Evolutionary conservation across 1,284 basidiomycete genomes (phyloP).

Genomic region (Pulchroboletus neoregius): DNA sequence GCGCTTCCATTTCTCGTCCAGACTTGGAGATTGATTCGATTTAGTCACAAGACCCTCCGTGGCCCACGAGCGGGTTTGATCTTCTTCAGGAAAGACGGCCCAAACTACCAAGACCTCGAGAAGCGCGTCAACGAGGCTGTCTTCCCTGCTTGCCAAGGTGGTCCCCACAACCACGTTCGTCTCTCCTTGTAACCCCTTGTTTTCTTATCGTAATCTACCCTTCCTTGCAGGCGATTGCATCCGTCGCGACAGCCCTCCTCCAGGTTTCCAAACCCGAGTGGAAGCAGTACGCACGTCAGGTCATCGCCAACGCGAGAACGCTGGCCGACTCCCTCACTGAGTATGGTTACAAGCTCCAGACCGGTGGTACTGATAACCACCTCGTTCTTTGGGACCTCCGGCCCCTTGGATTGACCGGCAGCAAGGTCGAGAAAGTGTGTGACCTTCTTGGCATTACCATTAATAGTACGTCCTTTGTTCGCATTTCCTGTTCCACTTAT

Average conservation of each 20-base stretch:
- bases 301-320: constrained; percentile 83
- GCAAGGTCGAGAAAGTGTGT: constrained; percentile 98
- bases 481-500: neutral
- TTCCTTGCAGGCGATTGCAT: constrained; percentile 79
- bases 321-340: constrained; percentile 70
- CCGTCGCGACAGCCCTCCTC: constrained; percentile 91
- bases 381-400: constrained; percentile 97
- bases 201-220: constrained; percentile 1
- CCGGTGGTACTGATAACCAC: constrained; percentile 96
- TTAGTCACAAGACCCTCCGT: constrained; percentile 96
- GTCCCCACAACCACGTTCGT: constrained; percentile 95
- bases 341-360: constrained; percentile 94
- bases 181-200: neutral
- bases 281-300: constrained; percentile 92
- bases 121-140: constrained; percentile 97
- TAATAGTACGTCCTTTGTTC: constrained; percentile 63
- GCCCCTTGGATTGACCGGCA: constrained; percentile 92
- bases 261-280: constrained; percentile 91
- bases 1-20: neutral
- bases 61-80: constrained; percentile 97
- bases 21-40: constrained; percentile 1
- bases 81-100: constrained; percentile 97
- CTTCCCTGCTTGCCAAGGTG: constrained; percentile 99
- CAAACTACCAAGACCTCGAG: constrained; percentile 80
- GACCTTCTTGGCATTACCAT: constrained; percentile 95